Evolutionary conservation across 441 rosid genomes (phyloP).

Genomic region (Arabidopsis hybrid): DNA sequence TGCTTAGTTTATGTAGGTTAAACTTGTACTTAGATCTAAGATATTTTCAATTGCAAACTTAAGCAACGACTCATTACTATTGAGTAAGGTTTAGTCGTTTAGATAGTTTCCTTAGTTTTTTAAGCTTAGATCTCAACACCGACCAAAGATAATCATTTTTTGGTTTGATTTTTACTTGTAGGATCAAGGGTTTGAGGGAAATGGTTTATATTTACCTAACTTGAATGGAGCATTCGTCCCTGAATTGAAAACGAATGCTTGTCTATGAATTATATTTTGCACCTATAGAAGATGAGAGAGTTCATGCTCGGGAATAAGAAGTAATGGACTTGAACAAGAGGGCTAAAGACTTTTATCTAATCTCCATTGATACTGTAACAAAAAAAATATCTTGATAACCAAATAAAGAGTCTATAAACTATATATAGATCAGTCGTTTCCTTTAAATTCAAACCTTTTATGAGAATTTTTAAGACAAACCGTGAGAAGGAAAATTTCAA

Average conservation of each 20-base stretch:
- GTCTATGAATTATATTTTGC: no score
- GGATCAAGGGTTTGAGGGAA: no score
- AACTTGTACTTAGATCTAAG: not conserved
- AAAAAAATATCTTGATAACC: not conserved
- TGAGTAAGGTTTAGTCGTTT: not conserved
- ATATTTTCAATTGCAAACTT: not conserved
- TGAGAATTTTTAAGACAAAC: not conserved
- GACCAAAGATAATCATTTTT: no score
- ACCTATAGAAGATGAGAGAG: no score
- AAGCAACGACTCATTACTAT: no score
- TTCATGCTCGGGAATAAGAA: not conserved
- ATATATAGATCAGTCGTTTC: not conserved
- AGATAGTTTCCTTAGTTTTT: no score
- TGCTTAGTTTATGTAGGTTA: not conserved
- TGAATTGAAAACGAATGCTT: no score
- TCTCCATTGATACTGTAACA: not conserved
- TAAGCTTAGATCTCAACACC: no score
- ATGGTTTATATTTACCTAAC: no score
- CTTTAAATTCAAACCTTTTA: constrained; percentile 12
- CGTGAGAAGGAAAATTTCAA: not conserved
- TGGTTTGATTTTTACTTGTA: no score
- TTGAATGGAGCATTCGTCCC: no score
- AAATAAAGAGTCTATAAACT: not conserved
- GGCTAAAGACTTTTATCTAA: no score
- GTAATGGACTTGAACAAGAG: not conserved